phyloP scores from a whole-genome alignment of 2,329 filamentous ascomycete species.

The Trichocomaceae sp. region DNA sequence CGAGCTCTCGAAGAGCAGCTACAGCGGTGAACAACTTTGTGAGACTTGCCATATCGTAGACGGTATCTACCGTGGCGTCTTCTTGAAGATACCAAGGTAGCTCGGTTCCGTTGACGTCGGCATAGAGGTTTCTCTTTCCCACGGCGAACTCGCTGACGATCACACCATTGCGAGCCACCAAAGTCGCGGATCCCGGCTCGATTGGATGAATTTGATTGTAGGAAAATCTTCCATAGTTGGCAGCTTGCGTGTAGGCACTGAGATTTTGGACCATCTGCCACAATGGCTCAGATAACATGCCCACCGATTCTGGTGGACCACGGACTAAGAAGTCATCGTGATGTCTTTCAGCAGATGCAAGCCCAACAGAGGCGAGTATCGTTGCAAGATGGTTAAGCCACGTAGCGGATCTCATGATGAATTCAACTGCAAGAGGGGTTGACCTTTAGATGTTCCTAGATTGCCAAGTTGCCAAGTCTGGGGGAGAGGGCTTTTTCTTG shows the following conservation, averaged over 20 bases:
- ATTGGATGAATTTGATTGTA: constrained; percentile 17
- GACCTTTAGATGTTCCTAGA: too few relatives aligned
- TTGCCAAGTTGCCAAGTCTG: background rate
- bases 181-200: constrained; percentile 15
- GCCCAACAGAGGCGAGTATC: constrained; percentile 1
- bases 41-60: constrained; percentile 37
- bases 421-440: background rate
- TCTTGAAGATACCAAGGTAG: constrained; percentile 22
- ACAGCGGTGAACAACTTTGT: constrained; percentile 35
- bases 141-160: constrained; percentile 21
- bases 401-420: background rate
- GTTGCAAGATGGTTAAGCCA: background rate
- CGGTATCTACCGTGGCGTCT: constrained; percentile 26
- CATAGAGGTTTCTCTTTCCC: constrained; percentile 19
- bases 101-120: constrained; percentile 25
- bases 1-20: constrained; percentile 26
- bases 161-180: constrained; percentile 17
- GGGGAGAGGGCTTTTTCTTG: too few relatives aligned
- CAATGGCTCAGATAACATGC: constrained; percentile 1
- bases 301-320: constrained; percentile 9
- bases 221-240: constrained; percentile 17
- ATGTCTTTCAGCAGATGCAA: background rate
- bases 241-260: constrained; percentile 12
- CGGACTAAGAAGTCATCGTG: background rate
- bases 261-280: constrained; percentile 9